These are phyloP conservation scores for Suillus americanus DNA, from an alignment of 768 basidiomycete species.

Conservation along the genomic window DNA sequence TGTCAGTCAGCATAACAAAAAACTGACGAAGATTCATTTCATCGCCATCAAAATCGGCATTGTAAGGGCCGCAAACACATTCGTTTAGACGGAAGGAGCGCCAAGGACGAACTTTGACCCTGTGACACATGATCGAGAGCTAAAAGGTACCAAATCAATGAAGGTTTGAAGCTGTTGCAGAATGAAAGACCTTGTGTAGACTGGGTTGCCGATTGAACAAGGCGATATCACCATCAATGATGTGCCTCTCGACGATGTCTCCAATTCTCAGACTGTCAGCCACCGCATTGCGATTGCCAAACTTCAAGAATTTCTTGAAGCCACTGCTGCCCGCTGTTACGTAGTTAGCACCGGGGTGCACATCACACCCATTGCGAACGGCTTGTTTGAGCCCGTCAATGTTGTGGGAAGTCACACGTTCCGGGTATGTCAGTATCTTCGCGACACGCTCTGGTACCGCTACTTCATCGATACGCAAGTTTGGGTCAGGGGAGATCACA, in stretches of 20 bases:
- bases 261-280: conserved; percentile 85
- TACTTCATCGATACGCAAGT: conserved; percentile 96
- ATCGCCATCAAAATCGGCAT: conserved; percentile 99
- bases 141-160: conserved; percentile 27
- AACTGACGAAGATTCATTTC: conserved; percentile 97
- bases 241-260: conserved; percentile 92
- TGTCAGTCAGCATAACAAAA: background rate
- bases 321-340: conserved; percentile 76
- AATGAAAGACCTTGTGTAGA: conserved; percentile 76
- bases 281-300: conserved; percentile 76
- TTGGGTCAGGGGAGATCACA: conserved; percentile 99
- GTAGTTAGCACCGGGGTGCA: conserved; percentile 96
- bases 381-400: conserved; percentile 73
- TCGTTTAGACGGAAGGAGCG: conserved; percentile 96
- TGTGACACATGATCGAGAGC: conserved; percentile 99
- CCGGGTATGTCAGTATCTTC: conserved; percentile 93
- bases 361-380: conserved; percentile 83
- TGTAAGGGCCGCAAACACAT: conserved; percentile 98
- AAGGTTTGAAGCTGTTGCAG: background rate
- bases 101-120: conserved; percentile 96
- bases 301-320: conserved; percentile 87
- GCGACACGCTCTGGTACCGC: conserved; percentile 96
- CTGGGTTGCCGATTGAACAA: conserved; percentile 98
- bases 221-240: conserved; percentile 93
- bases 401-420: conserved; percentile 91